Evolutionary conservation across 2,329 filamentous ascomycete genomes (phyloP), one percentile per base, ranked within the genome.

Genomic region (Hypoxylon sp.): DNA sequence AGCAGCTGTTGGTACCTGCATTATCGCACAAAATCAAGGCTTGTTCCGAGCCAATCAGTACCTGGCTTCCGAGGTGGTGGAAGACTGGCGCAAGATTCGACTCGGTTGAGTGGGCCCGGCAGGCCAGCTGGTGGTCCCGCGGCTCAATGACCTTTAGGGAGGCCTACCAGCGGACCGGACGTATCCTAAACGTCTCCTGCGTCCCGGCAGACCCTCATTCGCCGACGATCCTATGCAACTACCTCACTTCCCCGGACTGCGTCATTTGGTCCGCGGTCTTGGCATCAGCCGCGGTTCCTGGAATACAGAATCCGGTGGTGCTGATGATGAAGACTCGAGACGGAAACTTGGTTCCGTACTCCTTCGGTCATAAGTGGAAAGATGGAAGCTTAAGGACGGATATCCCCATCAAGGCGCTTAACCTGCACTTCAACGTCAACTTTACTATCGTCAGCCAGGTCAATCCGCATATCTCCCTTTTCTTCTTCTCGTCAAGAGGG

Each of bases 281-380:
- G 48, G 96, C 96, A 0, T 98, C 94, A 5, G 96, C 96, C 3
- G 96, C 96, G 3, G 96, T 99, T 0, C 96, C 96, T 0, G 96
- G 96, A 1, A 98, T 99, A 63, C 83, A 98, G 36, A 98, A 98
- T 76, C 96, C 96, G 0, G 93, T 97, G 2, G 95, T 99, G 1
- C 88, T 99, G 6, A 93, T 93, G 84, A 94, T 97, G 84, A 97
- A 97, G 82, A 92, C 87, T 58, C 84, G 86, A 17, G 88, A 94
- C 65, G 94, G 94, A 1, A 89, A 85, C 1, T 84, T 99, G 3
- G 89, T 89, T 0, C 96, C 96, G 0, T 99, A 97, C 80, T 97
- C 93, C 0, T 99, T 99, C 77, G 96, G 96, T 0, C 94, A 98
- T 83, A 98, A 98, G 81, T 99, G 96, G 96, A 99, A 99, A 80